A percentile compares a stretch with the other conserved stretches of the same genome.
Conservation (phyloP, 2,329 filamentous ascomycete genomes). For the Ophiostoma novo-ulmi region DNA sequence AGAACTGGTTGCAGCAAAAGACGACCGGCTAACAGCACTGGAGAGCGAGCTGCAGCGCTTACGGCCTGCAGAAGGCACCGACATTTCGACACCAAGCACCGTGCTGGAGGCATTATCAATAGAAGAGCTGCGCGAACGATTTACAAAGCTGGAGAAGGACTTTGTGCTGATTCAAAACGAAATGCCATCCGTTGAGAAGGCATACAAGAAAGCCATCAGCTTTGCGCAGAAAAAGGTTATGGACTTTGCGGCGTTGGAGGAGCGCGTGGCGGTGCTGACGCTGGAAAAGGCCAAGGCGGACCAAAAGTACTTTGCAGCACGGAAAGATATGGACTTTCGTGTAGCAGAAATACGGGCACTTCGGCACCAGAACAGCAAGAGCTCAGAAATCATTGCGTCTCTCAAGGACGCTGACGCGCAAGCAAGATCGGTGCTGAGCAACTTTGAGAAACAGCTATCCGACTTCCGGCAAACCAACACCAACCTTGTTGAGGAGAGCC, state of each 20-base stretch:
- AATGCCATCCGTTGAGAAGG: conserved; percentile 79
- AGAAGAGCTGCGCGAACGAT: conserved; percentile 69
- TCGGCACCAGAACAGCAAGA: conserved; percentile 78
- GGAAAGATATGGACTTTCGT: conserved; percentile 86
- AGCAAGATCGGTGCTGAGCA: conserved; percentile 68
- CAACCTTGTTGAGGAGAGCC: conserved; percentile 65
- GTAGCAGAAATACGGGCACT: conserved; percentile 74
- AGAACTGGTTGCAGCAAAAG: conserved; percentile 72
- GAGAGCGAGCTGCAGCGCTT: conserved; percentile 78
- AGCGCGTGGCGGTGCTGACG: conserved; percentile 65
- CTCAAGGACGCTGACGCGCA: conserved; percentile 84
- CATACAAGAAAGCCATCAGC: conserved; percentile 83
- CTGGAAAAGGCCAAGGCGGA: conserved; percentile 95
- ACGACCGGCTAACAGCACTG: conserved; percentile 72
- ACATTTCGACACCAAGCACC: conserved; percentile 42
- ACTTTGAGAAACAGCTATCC: conserved; percentile 83
- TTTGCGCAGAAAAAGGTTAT: conserved; percentile 81
- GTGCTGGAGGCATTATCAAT: conserved; percentile 55
- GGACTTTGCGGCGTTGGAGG: conserved; percentile 70
- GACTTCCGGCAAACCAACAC: conserved; percentile 76
- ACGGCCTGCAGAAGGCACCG: conserved; percentile 44
- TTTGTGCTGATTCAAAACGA: conserved; percentile 82
- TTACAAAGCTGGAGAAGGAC: conserved; percentile 70
- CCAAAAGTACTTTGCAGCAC: conserved; percentile 94
- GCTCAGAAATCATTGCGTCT: conserved; percentile 86